Conservation (phyloP, 2,329 filamentous ascomycete species). For the Ophiostoma populinum region DNA sequence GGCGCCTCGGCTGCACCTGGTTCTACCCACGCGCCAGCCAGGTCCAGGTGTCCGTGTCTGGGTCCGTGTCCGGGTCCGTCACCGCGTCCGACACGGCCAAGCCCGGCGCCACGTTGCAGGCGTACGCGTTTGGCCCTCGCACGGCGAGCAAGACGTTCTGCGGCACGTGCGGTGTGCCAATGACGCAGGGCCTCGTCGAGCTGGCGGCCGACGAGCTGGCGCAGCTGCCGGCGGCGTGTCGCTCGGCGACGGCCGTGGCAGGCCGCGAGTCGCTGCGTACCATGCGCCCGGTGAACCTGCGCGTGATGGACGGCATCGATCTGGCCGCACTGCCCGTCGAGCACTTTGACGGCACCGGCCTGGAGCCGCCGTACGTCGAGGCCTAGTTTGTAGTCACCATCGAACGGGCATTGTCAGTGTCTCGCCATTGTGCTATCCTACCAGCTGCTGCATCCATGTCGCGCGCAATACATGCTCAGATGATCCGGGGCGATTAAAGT, state of each 20-base stretch:
- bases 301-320: conserved; percentile 23
- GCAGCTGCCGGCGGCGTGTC: conserved; percentile 15
- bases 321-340: conserved; percentile 13
- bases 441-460: too few relatives aligned
- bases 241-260: neutral
- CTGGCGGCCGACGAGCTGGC: conserved; percentile 21
- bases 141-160: conserved; percentile 28
- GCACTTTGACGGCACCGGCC: conserved; percentile 12
- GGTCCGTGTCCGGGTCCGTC: too few relatives aligned
- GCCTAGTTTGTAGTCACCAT: too few relatives aligned
- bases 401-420: too few relatives aligned
- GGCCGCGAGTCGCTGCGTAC: conserved; percentile 10
- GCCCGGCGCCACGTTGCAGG: conserved; percentile 22
- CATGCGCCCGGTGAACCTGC: conserved; percentile 21
- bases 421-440: too few relatives aligned
- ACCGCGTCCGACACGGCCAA: too few relatives aligned
- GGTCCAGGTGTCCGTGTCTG: too few relatives aligned
- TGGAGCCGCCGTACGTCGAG: conserved; percentile 22
- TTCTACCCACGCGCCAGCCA: conserved; percentile 23
- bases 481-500: too few relatives aligned
- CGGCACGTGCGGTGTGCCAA: conserved; percentile 27
- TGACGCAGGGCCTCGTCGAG: conserved; percentile 18
- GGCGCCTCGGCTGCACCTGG: conserved; percentile 27
- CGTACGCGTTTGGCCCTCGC: conserved; percentile 20
- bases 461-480: too few relatives aligned